Conservation (phyloP, 768 basidiomycete species). For the Leccinum subgranulosum region DNA sequence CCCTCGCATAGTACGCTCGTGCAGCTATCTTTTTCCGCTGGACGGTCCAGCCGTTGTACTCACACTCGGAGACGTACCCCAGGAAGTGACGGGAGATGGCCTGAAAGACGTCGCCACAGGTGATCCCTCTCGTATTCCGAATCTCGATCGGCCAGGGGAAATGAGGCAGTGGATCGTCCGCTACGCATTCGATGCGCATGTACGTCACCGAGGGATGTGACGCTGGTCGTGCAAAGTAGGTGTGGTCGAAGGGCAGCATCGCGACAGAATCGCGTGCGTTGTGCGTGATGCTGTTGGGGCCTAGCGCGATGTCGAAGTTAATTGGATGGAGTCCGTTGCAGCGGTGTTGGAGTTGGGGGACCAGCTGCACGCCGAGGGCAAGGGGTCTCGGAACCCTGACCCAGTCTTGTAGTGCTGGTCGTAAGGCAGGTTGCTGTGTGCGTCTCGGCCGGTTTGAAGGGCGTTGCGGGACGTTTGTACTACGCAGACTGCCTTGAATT, state of each 20-base stretch:
- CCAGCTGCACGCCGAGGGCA: background rate
- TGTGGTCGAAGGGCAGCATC: background rate
- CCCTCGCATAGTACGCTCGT: background rate
- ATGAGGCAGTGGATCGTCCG: background rate
- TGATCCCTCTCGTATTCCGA: background rate
- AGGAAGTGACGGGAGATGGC: background rate
- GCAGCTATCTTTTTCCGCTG: background rate
- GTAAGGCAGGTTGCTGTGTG: background rate
- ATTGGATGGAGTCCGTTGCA: background rate
- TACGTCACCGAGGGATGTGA: background rate
- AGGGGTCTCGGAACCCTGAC: background rate
- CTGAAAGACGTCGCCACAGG: background rate
- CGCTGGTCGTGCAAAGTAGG: background rate
- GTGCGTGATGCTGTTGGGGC: background rate
- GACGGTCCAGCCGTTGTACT: background rate
- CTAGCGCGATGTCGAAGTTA: background rate
- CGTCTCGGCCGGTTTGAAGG: background rate
- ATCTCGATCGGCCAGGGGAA: background rate
- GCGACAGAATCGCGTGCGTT: background rate
- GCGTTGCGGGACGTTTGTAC: background rate
- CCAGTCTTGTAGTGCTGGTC: background rate
- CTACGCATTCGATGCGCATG: background rate
- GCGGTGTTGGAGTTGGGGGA: background rate
- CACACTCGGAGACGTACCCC: background rate
- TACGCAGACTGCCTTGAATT: background rate